A percentile compares a stretch with the other conserved stretches of the same genome.
Conservation (phyloP, 2,329 filamentous ascomycete genomes). For the Exophiala calicioides region DNA sequence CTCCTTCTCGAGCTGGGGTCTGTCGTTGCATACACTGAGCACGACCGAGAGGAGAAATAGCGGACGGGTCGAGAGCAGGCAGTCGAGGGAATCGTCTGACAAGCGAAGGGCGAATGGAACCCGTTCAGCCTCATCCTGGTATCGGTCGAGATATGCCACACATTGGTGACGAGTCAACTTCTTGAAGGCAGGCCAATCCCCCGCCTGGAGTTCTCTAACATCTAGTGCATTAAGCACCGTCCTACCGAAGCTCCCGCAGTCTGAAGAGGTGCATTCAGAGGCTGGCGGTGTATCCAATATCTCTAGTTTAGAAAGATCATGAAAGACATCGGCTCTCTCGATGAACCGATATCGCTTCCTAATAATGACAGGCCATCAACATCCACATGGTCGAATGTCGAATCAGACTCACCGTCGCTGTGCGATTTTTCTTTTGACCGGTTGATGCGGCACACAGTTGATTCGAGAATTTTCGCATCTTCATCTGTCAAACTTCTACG, state of each 20-base stretch:
- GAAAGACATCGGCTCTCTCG: no score
- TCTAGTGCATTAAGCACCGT: conserved; percentile 4
- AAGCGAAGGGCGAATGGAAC: conserved; percentile 16
- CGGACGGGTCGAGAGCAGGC: background rate
- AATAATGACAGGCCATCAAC: no score
- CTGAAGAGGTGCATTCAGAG: no score
- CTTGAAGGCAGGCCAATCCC: conserved; percentile 8
- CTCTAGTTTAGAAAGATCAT: no score
- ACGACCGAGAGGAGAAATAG: conserved; percentile 14
- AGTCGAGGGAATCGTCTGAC: background rate
- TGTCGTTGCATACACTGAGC: conserved; percentile 15
- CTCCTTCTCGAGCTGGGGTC: conserved; percentile 11
- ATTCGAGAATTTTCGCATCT: conserved; percentile 14
- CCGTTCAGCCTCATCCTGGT: conserved; percentile 1
- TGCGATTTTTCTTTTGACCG: conserved; percentile 4
- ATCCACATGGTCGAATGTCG: background rate
- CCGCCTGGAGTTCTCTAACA: background rate
- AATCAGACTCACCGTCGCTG: conserved; percentile 3
- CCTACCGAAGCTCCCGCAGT: conserved; percentile 2
- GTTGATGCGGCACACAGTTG: conserved; percentile 15
- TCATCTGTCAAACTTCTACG: background rate
- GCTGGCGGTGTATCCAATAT: no score
- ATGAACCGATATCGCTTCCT: no score
- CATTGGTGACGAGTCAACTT: background rate
- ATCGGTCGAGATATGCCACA: conserved; percentile 7